Percentiles rank a stretch among this genome's conserved stretches.
Conservation (phyloP, 78 protist species). For the Protostelium mycophagum region DNA sequence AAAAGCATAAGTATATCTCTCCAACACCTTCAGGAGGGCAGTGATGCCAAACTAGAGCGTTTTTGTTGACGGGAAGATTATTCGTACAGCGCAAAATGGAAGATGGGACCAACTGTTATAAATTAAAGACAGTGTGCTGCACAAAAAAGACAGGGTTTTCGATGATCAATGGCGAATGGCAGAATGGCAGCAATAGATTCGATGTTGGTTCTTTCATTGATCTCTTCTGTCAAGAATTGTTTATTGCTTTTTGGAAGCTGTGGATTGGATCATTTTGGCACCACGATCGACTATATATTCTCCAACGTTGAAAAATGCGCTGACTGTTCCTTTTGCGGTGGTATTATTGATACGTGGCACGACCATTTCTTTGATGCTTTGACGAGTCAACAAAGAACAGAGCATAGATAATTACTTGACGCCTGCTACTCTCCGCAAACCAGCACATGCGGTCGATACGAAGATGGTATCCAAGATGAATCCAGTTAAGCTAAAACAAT, state of each 20-base stretch:
- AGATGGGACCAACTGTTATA: too few species aligned
- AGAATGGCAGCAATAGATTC: too few species aligned
- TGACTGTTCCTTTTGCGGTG: not conserved
- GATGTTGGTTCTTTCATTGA: too few species aligned
- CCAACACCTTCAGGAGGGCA: too few species aligned
- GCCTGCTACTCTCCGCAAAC: not conserved
- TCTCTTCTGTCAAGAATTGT: too few species aligned
- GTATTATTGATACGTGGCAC: slow-evolving; percentile 4
- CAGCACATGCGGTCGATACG: not conserved
- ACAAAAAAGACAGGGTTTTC: too few species aligned
- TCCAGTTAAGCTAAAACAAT: not conserved
- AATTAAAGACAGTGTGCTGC: too few species aligned
- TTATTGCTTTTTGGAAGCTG: not conserved
- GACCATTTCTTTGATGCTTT: not conserved
- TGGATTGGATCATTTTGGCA: not conserved
- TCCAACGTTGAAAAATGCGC: slow-evolving; percentile 50
- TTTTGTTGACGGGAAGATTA: too few species aligned
- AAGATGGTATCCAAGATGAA: not conserved
- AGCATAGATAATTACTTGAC: not conserved
- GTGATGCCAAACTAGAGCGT: too few species aligned
- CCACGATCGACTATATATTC: slow-evolving; percentile 51
- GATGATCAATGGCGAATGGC: too few species aligned
- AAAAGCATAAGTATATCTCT: too few species aligned
- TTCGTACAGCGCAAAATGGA: too few species aligned
- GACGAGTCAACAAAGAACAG: not conserved